Conservation (phyloP, 495 filamentous ascomycete species). For the Articulospora tetracladia region DNA sequence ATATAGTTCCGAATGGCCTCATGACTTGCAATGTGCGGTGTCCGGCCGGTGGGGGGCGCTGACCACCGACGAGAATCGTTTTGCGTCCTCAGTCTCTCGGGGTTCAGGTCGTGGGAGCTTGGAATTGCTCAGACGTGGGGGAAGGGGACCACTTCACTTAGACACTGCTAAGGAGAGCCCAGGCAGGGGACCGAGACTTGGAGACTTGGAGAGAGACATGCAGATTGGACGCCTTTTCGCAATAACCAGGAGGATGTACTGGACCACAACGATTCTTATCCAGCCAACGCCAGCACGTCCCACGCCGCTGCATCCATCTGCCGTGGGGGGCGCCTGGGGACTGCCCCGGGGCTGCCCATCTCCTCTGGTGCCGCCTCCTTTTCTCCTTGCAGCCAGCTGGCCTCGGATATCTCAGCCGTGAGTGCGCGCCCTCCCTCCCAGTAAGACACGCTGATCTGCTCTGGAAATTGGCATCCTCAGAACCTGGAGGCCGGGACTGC, state of each 20-base stretch:
- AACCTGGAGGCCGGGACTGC: background rate
- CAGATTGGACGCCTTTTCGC: background rate
- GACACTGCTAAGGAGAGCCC: too few species aligned
- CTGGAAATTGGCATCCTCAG: background rate
- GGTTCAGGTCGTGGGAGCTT: too few species aligned
- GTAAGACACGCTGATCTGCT: background rate
- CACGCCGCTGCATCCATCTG: too few species aligned
- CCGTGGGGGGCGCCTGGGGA: background rate
- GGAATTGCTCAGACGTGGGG: background rate
- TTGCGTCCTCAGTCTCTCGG: too few species aligned
- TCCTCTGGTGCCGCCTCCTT: background rate
- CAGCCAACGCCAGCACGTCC: background rate
- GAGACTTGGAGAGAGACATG: background rate
- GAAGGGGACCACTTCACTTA: background rate
- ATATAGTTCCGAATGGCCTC: background rate
- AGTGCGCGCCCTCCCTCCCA: too few species aligned
- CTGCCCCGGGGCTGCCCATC: too few species aligned
- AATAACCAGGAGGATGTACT: too few species aligned
- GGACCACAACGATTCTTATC: background rate
- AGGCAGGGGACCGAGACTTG: too few species aligned
- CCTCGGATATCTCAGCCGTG: background rate
- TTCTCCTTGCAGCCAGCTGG: background rate
- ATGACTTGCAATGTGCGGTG: too few species aligned
- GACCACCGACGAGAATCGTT: too few species aligned
- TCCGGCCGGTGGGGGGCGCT: too few species aligned